Percentiles rank a stretch among this genome's conserved stretches.
Conservation (phyloP, 768 basidiomycete species). For the Mycena sanguinolenta region DNA sequence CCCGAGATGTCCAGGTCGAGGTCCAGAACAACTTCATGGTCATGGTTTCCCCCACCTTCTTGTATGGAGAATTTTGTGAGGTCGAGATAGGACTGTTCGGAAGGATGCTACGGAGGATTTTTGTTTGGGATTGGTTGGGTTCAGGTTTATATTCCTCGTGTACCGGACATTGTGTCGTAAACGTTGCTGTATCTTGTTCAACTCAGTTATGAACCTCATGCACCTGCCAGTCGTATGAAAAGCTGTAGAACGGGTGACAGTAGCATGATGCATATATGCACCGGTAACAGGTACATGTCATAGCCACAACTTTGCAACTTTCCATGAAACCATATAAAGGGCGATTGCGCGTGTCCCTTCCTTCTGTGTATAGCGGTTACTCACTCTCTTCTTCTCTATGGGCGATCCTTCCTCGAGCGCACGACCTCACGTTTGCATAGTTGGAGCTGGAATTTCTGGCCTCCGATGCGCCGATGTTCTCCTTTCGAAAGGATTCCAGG, state of each 20-base stretch:
- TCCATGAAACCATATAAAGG: constrained; percentile 24
- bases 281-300: no score
- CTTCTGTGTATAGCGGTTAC: not conserved
- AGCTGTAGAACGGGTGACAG: not conserved
- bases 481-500: constrained; percentile 33
- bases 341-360: constrained; percentile 1
- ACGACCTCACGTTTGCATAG: constrained; percentile 35
- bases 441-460: constrained; percentile 39
- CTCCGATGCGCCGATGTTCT: constrained; percentile 37
- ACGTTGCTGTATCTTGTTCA: not conserved
- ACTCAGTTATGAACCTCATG: not conserved
- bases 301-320: not conserved
- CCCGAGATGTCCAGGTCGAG: no score
- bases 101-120: no score
- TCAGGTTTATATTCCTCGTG: no score
- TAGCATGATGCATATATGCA: no score
- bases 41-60: no score
- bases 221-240: not conserved
- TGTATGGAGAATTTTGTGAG: no score
- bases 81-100: no score
- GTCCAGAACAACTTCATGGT: no score
- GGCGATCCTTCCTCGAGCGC: constrained; percentile 4
- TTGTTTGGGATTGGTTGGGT: no score
- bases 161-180: no score
- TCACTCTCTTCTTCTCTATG: not conserved